Evolutionary conservation across 2,329 filamentous ascomycete species (phyloP).

Genomic region (Daldinia sp.): DNA sequence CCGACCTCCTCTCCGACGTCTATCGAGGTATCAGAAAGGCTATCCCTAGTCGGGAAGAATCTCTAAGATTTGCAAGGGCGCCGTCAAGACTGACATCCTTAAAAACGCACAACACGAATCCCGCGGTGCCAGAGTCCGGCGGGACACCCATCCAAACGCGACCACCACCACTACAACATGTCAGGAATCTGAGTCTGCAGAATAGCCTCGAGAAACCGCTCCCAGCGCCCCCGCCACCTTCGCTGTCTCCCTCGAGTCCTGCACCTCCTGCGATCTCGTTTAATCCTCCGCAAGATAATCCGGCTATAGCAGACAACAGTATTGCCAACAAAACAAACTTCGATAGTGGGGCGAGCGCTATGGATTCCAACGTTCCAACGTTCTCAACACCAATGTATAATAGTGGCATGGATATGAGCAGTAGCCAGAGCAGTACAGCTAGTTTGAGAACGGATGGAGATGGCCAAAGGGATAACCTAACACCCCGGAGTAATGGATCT

Average conservation of each 20-base stretch:
- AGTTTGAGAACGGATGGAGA: slow-evolving; percentile 58
- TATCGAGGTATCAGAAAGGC: slow-evolving; percentile 61
- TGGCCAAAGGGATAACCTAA: slow-evolving; percentile 57
- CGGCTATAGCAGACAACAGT: slow-evolving; percentile 48
- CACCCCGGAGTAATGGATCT: slow-evolving; percentile 62
- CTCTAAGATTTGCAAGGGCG: slow-evolving; percentile 54
- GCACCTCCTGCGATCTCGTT: slow-evolving; percentile 41
- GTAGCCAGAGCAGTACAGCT: slow-evolving; percentile 57
- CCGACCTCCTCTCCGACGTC: slow-evolving; percentile 60
- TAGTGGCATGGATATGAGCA: slow-evolving; percentile 52
- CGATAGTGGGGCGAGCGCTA: slow-evolving; percentile 56
- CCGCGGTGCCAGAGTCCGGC: slow-evolving; percentile 37
- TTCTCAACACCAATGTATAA: slow-evolving; percentile 49
- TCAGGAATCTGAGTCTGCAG: slow-evolving; percentile 61
- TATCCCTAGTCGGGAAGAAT: slow-evolving; percentile 54
- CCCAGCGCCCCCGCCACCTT: slow-evolving; percentile 58
- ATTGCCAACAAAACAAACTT: slow-evolving; percentile 43
- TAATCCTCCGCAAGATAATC: slow-evolving; percentile 22
- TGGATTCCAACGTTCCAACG: slow-evolving; percentile 55
- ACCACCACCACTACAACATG: slow-evolving; percentile 55
- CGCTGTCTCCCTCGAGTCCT: slow-evolving; percentile 48
- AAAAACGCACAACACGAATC: slow-evolving; percentile 44
- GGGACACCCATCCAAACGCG: slow-evolving; percentile 27
- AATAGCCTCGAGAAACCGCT: slow-evolving; percentile 66
- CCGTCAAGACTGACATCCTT: slow-evolving; percentile 53